Base-by-base conservation (phyloP, 805 yeast genomes). In the Metschnikowia gruessii region DNA sequence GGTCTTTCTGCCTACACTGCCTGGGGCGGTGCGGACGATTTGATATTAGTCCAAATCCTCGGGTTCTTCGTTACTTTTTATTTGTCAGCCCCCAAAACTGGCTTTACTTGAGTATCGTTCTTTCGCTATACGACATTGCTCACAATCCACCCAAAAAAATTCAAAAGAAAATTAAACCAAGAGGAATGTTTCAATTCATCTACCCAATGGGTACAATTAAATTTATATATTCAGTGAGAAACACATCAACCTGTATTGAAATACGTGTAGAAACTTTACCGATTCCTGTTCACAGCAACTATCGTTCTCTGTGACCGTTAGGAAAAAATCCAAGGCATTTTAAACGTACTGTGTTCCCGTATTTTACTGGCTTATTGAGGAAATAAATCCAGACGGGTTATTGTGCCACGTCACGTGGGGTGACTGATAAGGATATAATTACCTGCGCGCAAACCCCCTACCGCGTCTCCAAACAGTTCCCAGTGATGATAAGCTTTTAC, bases 21-120 rank as follows among this genome's bases (percentile, higher is more conserved):
- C 18, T 15, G 21, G 22, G 21, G 31, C 33, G 31, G 35, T 32
- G 26, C 28, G 37, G 44, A 34, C 33, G 28, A 41, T 41, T 24
- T 34, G 43, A 40, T 12, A 33, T 34, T 17, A 13, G 26, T 41
- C 44, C 38, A 37, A 32, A 18, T 39, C 18, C 29, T 13, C 28
- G 6, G 19, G 29, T 19, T 35, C 12, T 24, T 32, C 12, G 11
- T 32, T 15, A 28, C n/a, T 29, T 40, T 31, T 31, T 40, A 6
- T 30, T 40, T 40, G 28, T 10, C 15, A 7, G 32, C 17, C 16
- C 21, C 5, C 17, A 5, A 4, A 13, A 24, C n/a, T 8, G 22
- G 17, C 17, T 17, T 33, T 24, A 33, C 5, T 17, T 17, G 3
- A 12, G 11, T 33, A 9, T 36, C 29, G 29, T 21, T 36, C 40